Base-by-base conservation (phyloP, 129 eudicot species). In the Flaveria trinervia region DNA sequence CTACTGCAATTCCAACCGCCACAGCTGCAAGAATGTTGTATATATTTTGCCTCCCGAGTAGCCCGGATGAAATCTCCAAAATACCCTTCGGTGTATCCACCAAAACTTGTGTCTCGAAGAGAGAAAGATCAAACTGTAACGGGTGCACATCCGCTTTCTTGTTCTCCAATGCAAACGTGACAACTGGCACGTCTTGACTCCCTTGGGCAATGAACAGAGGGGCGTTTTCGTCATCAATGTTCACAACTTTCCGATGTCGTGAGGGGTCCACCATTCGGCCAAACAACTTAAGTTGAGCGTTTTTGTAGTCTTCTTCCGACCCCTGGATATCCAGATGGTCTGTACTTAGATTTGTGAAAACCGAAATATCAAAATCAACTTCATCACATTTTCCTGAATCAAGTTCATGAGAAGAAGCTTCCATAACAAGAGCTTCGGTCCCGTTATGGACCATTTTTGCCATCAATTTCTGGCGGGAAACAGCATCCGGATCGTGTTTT, bases 391-490 rank as follows among this genome's bases (percentile, higher is more conserved):
- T 84, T 67, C 97, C 97, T 36, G 75, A 81, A 67, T 81, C 88
- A 33, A 93, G 85, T 76, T 84, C 97, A 48, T 80, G 84, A 13
- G 93, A 86, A 48, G 99, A 91, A 65, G 94, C 89, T 78, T 91
- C 99, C 99, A 94, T 87, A 10, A 94, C 97, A 68, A 91, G 81
- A 13, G 99, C 92, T 78, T 94, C 99, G 5, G 93, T 89, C 79
- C 99, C 99, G 41, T 94, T 94, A 73, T 94, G 97, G 60, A 87
- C 79, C 99, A 94, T 94, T 76, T 87, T 94, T 0, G 99, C 99
- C 94, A 94, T 89, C 83, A 89, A 62, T 60, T 88, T 86, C 85
- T 94, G 99, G 73, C 93, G 85, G 70, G 81, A 79, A 89, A 94
- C 96, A 4, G 90, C 87, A 85, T 94, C 99, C 0, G 89, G 45